These are phyloP conservation scores for Melaleuca alternifolia DNA, from an alignment of 345 rosid species.

Conservation along the genomic window DNA sequence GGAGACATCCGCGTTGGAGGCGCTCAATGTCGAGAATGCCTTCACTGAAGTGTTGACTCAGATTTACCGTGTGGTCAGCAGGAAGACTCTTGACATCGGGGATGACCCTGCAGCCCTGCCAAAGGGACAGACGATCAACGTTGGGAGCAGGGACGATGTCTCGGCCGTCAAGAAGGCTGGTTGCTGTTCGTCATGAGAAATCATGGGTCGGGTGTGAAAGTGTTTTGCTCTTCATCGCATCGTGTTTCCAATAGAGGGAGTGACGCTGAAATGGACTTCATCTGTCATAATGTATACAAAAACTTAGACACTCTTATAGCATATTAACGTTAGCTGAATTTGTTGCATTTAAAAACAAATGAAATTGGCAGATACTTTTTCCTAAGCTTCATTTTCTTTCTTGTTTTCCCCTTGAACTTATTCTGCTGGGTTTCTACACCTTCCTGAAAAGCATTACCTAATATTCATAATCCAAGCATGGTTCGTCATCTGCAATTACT, in stretches of 20 bases:
- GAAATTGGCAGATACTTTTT: not conserved
- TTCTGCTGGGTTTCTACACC: not conserved
- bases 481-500: not conserved
- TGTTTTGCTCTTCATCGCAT: not conserved
- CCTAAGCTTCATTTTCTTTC: not conserved
- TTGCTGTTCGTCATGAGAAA: constrained; percentile 51
- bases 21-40: constrained; percentile 71
- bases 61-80: constrained; percentile 70
- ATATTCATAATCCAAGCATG: not conserved
- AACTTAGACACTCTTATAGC: not conserved
- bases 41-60: constrained; percentile 77
- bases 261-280: not conserved
- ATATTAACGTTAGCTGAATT: not conserved
- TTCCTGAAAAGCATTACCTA: not conserved
- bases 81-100: constrained; percentile 71
- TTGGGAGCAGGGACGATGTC: constrained; percentile 63
- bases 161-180: constrained; percentile 71
- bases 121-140: constrained; percentile 66
- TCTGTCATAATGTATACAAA: not conserved
- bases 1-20: constrained; percentile 89
- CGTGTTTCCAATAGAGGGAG: not conserved
- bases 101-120: constrained; percentile 82
- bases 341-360: not conserved
- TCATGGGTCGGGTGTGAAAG: not conserved
- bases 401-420: not conserved